Evolutionary conservation across 2,329 filamentous ascomycete genomes (phyloP), one percentile per base, ranked within the genome.

Genomic region (Coleophoma eucalyptorum): DNA sequence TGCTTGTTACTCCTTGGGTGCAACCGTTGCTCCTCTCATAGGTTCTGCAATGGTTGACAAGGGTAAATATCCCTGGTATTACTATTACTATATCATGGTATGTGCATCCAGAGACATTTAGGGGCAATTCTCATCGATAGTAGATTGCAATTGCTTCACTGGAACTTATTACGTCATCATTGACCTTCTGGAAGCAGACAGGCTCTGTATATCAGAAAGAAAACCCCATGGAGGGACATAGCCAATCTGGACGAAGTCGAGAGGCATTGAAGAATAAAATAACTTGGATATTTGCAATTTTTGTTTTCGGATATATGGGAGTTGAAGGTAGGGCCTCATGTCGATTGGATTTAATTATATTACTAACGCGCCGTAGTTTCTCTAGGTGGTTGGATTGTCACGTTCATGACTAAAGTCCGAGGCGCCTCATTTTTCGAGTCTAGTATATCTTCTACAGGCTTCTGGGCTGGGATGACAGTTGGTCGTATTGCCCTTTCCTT

Each of bases 341-440:
- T n/a, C n/a, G n/a, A n/a, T n/a, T n/a, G n/a, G n/a, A n/a, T n/a
- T n/a, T n/a, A n/a, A n/a, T n/a, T n/a, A n/a, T n/a, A n/a, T n/a
- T n/a, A n/a, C n/a, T n/a, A n/a, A n/a, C n/a, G n/a, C n/a, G n/a
- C n/a, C n/a, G n/a, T n/a, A 60, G 86, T 90, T 52, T 83, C 81
- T 0, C 72, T 91, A 2, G 86, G 86, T 18, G 89, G 89, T 15
- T 94, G 89, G 89, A 86, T 95, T 55, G 85, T 90, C 45, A 86
- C 86, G 0, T 95, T 96, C 65, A 95, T 96, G 89, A 82, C 92
- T n/a, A 74, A 80, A 16, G 84, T 91, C 19, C 80, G 91, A 12
- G 67, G 85, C 37, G 89, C 84, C 3, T 77, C 75, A 19, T 72
- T 81, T 0, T 93, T 94, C 62, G 77, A 83, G 2, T 84, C 86